These are phyloP conservation scores for Macrocybe gigantea DNA, from an alignment of 768 basidiomycete genomes.

Conservation along the genomic window DNA sequence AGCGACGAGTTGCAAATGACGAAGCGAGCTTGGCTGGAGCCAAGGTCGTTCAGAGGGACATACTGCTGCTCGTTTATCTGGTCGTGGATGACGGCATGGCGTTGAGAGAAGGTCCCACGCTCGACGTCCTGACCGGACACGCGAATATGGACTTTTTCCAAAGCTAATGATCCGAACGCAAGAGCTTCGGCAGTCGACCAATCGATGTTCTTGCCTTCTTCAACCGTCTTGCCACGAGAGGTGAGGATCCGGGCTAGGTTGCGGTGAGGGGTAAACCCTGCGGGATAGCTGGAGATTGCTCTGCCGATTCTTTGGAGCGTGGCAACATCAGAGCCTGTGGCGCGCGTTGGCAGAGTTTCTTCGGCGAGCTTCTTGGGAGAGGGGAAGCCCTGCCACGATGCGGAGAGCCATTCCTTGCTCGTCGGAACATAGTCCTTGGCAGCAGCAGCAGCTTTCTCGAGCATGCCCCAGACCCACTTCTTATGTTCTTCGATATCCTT, in stretches of 20 bases:
- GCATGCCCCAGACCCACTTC: slow-evolving; percentile 99
- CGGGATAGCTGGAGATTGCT: slow-evolving; percentile 80
- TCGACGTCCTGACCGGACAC: slow-evolving; percentile 98
- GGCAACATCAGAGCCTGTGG: slow-evolving; percentile 76
- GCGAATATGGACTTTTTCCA: slow-evolving; percentile 92
- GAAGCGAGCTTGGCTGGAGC: slow-evolving; percentile 84
- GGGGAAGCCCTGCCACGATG: slow-evolving; percentile 98
- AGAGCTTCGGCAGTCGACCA: slow-evolving; percentile 99
- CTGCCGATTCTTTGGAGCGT: slow-evolving; percentile 81
- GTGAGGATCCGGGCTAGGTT: slow-evolving; percentile 91
- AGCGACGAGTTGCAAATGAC: slow-evolving; percentile 95
- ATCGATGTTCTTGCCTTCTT: slow-evolving; percentile 90
- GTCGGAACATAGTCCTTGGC: slow-evolving; percentile 95
- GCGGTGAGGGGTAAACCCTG: slow-evolving; percentile 81
- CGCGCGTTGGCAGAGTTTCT: slow-evolving; percentile 82
- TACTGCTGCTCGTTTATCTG: slow-evolving; percentile 90
- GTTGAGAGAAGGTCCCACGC: slow-evolving; percentile 97
- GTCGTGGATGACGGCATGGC: slow-evolving; percentile 96
- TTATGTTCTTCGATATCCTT: slow-evolving; percentile 97
- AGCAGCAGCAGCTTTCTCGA: slow-evolving; percentile 92
- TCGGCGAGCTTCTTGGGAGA: slow-evolving; percentile 94
- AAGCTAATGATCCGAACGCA: slow-evolving; percentile 88
- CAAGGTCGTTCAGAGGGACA: slow-evolving; percentile 84
- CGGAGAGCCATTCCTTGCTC: slow-evolving; percentile 95
- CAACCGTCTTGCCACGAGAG: slow-evolving; percentile 83